Conservation (phyloP, 2,329 filamentous ascomycete genomes). For the Clarireedia sp. region DNA sequence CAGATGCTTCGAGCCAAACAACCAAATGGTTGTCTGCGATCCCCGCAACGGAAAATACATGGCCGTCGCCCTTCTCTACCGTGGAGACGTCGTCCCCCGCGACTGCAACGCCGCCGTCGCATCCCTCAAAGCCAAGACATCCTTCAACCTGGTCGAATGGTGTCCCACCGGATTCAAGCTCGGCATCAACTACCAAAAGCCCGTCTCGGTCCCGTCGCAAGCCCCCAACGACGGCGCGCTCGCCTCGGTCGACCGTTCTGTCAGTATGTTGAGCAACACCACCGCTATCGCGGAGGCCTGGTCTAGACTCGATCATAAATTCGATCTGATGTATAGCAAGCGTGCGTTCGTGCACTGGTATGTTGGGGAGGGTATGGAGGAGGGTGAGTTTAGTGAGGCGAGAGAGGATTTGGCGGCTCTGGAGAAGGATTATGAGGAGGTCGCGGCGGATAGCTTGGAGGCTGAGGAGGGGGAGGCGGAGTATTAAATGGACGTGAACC, state of each 20-base stretch:
- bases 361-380: conserved; percentile 63
- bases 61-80: conserved; percentile 59
- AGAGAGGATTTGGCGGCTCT: conserved; percentile 58
- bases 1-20: conserved; percentile 56
- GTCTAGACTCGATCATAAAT: conserved; percentile 57
- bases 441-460: conserved; percentile 47
- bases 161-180: conserved; percentile 63
- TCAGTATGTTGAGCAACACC: conserved; percentile 60
- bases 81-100: conserved; percentile 56
- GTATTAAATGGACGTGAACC: conserved; percentile 20
- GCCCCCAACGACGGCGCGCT: conserved; percentile 37
- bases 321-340: conserved; percentile 64
- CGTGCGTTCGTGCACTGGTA: conserved; percentile 67
- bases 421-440: conserved; percentile 59
- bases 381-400: conserved; percentile 59
- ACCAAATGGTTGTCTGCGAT: conserved; percentile 61
- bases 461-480: conserved; percentile 39
- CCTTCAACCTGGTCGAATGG: conserved; percentile 59
- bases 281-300: conserved; percentile 60
- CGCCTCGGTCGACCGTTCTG: conserved; percentile 44
- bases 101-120: conserved; percentile 53
- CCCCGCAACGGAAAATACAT: conserved; percentile 62
- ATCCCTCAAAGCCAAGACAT: conserved; percentile 54
- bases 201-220: conserved; percentile 39
- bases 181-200: conserved; percentile 59